Conservation (phyloP, 306 rosid genomes). For the Cicer bijugum region DNA sequence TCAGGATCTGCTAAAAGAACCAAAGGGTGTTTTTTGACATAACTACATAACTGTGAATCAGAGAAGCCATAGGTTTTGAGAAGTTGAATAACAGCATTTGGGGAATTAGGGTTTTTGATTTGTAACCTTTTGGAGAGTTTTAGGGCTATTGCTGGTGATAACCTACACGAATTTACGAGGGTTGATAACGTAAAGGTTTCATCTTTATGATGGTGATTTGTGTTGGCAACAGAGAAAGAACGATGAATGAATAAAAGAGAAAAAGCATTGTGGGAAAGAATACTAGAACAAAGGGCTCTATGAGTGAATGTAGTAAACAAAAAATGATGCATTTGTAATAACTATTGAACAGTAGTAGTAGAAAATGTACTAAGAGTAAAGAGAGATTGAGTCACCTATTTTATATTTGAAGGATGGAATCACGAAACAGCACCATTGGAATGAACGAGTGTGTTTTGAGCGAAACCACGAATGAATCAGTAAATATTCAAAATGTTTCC, state of each 20-base stretch:
- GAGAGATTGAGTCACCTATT: background rate
- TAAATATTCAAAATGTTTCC: too few species aligned
- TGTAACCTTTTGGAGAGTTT: background rate
- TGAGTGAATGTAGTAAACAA: background rate
- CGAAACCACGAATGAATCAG: too few species aligned
- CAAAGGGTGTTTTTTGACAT: background rate
- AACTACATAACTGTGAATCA: background rate
- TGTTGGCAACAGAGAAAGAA: background rate
- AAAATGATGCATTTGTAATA: background rate
- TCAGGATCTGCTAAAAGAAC: background rate
- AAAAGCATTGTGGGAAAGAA: background rate
- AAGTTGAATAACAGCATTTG: slow-evolving; percentile 1
- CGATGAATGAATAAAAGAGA: background rate
- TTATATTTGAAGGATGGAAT: too few species aligned
- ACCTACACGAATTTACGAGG: slow-evolving; percentile 41
- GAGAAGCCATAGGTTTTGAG: slow-evolving; percentile 10
- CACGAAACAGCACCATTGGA: too few species aligned
- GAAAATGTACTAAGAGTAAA: background rate
- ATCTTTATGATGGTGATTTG: background rate
- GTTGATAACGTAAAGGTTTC: background rate
- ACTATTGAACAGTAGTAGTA: background rate
- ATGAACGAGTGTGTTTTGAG: too few species aligned
- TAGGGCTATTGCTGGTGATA: slow-evolving; percentile 42
- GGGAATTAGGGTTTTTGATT: background rate
- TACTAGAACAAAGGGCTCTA: background rate